Conservation (phyloP, 352 stramenopile species). For the Pythium apleroticum region DNA sequence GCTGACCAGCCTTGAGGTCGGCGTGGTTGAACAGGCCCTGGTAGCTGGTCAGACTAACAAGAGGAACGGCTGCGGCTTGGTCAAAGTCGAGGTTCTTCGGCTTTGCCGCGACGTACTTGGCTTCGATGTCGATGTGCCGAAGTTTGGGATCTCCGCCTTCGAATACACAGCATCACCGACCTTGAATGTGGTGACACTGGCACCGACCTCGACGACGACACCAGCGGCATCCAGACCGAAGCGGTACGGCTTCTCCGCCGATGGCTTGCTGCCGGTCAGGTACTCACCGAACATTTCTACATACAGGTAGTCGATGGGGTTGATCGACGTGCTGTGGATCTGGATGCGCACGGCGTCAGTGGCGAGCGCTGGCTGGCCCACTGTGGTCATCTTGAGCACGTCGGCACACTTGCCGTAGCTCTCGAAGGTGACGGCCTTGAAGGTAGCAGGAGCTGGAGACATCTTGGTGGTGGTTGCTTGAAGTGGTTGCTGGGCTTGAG, state of each 20-base stretch:
- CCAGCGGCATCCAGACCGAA: conserved; percentile 17
- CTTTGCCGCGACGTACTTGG: conserved; percentile 36
- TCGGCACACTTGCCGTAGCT: neutral
- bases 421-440: neutral
- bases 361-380: neutral
- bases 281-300: neutral
- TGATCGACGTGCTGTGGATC: conserved; percentile 17
- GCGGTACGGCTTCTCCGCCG: conserved; percentile 11
- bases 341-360: conserved; percentile 12
- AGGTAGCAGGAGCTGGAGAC: neutral
- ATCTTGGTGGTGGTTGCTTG: neutral
- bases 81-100: conserved; percentile 38
- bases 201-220: conserved; percentile 16
- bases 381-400: neutral
- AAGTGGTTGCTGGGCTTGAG: neutral
- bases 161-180: conserved; percentile 24
- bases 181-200: conserved; percentile 5
- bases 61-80: conserved; percentile 34
- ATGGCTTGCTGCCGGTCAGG: conserved; percentile 3
- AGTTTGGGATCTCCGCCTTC: conserved; percentile 13
- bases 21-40: conserved; percentile 31
- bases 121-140: conserved; percentile 31
- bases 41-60: conserved; percentile 34
- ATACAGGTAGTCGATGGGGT: conserved; percentile 14
- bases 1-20: conserved; percentile 11